Evolutionary conservation across 371 early-diverging fungal genomes (phyloP).

Genomic region (Racocetra persica): DNA sequence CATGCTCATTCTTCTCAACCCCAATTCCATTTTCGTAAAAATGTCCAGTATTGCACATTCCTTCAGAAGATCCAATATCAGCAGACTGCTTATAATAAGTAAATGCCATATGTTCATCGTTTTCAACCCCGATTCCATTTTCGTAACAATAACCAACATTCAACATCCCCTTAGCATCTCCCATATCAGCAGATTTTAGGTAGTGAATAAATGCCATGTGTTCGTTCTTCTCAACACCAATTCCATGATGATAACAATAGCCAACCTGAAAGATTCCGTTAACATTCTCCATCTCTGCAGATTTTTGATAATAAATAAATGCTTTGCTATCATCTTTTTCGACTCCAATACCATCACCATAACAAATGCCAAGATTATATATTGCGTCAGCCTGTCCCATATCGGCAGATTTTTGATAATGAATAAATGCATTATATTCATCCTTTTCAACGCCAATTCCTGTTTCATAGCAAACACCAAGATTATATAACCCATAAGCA

Average conservation of each 20-base stretch:
- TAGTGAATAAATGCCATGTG: too few species aligned
- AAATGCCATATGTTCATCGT: too few species aligned
- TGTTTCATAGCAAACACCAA: constrained; percentile 80
- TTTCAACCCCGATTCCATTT: too few species aligned
- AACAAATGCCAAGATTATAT: constrained; percentile 74
- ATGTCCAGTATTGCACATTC: constrained; percentile 60
- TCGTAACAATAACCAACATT: too few species aligned
- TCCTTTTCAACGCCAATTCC: too few species aligned
- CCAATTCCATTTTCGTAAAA: constrained; percentile 85
- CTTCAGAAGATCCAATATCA: too few species aligned
- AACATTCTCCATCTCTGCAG: constrained; percentile 79
- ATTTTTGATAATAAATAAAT: constrained; percentile 71
- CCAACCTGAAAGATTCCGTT: constrained; percentile 69
- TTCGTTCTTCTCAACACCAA: constrained; percentile 54
- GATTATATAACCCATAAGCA: constrained; percentile 67
- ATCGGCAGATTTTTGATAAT: constrained; percentile 71
- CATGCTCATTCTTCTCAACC: constrained; percentile 59
- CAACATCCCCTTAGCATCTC: too few species aligned
- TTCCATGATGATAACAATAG: constrained; percentile 68
- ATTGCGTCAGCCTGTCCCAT: constrained; percentile 75
- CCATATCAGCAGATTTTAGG: too few species aligned
- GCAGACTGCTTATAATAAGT: too few species aligned
- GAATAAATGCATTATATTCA: too few species aligned
- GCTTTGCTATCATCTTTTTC: constrained; percentile 70
- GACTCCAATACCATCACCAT: constrained; percentile 84